Conservation (phyloP, 371 early-diverging fungal species). For the Mucor irregularis region DNA sequence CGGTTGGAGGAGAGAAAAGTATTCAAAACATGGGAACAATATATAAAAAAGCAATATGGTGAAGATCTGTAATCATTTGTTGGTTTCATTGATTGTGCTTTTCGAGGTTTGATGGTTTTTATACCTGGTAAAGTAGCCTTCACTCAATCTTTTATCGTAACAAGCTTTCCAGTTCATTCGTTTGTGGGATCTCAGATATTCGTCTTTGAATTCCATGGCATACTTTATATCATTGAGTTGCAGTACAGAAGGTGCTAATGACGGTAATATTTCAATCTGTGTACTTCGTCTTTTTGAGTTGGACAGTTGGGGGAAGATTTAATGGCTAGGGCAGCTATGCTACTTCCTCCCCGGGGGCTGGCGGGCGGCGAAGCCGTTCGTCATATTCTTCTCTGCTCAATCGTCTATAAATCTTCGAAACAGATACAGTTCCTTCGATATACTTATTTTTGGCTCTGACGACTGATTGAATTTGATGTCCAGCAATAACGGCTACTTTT, state of each 20-base stretch:
- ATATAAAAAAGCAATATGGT: no score
- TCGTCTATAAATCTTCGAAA: no score
- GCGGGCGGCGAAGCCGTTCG: no score
- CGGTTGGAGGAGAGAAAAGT: no score
- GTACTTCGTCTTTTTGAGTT: conserved; percentile 2
- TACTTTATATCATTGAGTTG: conserved; percentile 6
- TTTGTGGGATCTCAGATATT: conserved; percentile 8
- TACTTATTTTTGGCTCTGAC: no score
- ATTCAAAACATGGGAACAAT: no score
- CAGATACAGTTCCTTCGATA: no score
- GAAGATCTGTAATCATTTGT: no score
- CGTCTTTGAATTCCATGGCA: conserved; percentile 8
- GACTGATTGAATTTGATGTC: no score
- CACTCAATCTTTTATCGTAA: conserved; percentile 1
- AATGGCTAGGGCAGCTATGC: background rate
- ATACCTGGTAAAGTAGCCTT: conserved; percentile 1
- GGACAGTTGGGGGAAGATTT: conserved; percentile 2
- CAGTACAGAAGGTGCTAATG: conserved; percentile 8
- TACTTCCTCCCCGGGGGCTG: no score
- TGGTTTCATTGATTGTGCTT: background rate
- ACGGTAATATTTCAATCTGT: conserved; percentile 4
- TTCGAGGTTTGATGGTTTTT: background rate
- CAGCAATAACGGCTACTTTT: no score
- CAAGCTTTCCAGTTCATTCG: conserved; percentile 6
- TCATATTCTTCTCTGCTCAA: no score